Evolutionary conservation across 2,329 filamentous ascomycete genomes (phyloP), one percentile per base, ranked within the genome.

Genomic region (Akanthomyces uredinophilus): DNA sequence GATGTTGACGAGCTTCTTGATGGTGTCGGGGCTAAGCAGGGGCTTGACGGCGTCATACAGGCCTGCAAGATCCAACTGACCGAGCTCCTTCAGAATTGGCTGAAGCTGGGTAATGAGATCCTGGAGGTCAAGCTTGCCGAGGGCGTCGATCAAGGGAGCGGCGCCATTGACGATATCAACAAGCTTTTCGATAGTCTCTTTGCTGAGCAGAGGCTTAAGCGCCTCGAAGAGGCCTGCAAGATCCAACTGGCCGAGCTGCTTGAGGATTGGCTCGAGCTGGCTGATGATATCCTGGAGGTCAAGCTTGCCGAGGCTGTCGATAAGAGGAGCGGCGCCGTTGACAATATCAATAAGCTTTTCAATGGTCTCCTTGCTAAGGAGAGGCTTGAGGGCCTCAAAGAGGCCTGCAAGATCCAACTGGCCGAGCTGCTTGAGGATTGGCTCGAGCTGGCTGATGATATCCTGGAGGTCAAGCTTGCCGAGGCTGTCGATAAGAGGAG

Each of bases 381-480:
- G 39, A 3, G 54, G 54, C 22, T 68, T 68, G 1, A 60, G 65
- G 11, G 68, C 66, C 6, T 37, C 47, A 6, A 66, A 44, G 8
- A 66, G 57, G n/a, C 58, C 60, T 18, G 24, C 24, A 14, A 66
- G 35, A 24, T 65, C 64, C 1, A 65, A 43, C 39, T 60, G 32
- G 20, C 63, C 58, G 63, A 29, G 16, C 68, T 65, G n/a, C 56
- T 68, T 63, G 14, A 68, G 24, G 7, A 72, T 57, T 2, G 70
- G 68, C 11, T 65, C 64, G 3, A 60, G 57, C 39, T 60, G 57
- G 10, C 18, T 46, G 44, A 71, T 64, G 0, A 71, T 29, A 4
- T 69, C 70, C 61, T 70, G 63, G 0, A 77, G 64, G 43, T 78
- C 72, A 13, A 76, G 69, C 50, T 73, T 70, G 51, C 70, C 69